These are phyloP conservation scores for Cryptosporidium baileyi DNA, from an alignment of 169 alveolate genomes.

Conservation along the genomic window DNA sequence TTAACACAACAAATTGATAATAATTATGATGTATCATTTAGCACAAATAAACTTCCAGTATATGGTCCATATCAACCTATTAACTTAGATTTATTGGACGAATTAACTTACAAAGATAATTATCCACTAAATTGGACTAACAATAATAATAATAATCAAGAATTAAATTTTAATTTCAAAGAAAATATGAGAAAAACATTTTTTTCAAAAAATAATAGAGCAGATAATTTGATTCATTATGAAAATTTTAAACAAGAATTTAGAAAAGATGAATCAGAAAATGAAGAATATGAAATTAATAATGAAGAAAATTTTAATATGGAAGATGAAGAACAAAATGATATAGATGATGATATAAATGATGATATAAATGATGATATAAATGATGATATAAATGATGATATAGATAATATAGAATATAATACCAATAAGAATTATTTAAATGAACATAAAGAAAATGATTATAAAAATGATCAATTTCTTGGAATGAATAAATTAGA, in stretches of 20 bases:
- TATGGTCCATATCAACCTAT: constrained; percentile 67
- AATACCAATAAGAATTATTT: neutral
- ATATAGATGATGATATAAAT: neutral
- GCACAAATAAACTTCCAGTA: constrained; percentile 1
- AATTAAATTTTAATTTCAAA: neutral
- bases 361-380: neutral
- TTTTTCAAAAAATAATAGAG: neutral
- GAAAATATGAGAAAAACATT: no score
- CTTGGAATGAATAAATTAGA: neutral
- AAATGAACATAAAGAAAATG: neutral
- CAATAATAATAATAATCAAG: neutral
- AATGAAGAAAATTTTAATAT: neutral
- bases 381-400: neutral
- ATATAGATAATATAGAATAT: neutral
- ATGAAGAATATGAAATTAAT: neutral
- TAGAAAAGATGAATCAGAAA: neutral
- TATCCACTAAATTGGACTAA: constrained; percentile 56
- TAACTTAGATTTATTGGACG: constrained; percentile 42
- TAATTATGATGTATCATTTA: constrained; percentile 4
- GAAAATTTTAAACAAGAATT: neutral
- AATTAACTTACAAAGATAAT: constrained; percentile 38
- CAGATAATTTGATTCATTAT: neutral
- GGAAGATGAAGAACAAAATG: neutral
- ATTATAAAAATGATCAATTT: neutral
- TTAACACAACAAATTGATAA: constrained; percentile 41